phyloP scores from a whole-genome alignment of 345 rosid species.

The Jatropha curcas region DNA sequence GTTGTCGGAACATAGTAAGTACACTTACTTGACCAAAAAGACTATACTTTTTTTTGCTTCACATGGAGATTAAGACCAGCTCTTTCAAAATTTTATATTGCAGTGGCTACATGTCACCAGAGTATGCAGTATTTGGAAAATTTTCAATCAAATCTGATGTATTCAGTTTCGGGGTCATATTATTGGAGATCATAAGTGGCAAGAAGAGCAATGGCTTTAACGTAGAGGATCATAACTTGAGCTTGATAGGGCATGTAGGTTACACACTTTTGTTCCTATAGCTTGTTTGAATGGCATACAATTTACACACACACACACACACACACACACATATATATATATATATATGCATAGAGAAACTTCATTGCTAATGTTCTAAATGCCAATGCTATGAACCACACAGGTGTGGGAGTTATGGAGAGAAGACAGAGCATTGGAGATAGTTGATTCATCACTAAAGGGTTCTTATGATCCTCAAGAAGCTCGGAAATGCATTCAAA shows the following conservation, averaged over 20 bases:
- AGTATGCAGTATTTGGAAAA: constrained; percentile 21
- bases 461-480: not conserved
- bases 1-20: constrained; percentile 79
- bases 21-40: not conserved
- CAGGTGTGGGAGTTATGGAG: constrained; percentile 27
- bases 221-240: not conserved
- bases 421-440: constrained; percentile 14
- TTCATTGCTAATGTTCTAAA: not conserved
- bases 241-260: constrained; percentile 23
- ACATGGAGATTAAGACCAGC: not conserved
- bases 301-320: too few relatives aligned
- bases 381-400: not conserved
- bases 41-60: not conserved
- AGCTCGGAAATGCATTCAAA: constrained; percentile 9
- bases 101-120: constrained; percentile 35
- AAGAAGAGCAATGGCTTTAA: not conserved
- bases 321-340: too few relatives aligned
- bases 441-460: constrained; percentile 4
- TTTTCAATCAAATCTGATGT: constrained; percentile 27
- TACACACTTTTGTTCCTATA: not conserved
- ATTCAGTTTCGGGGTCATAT: constrained; percentile 29
- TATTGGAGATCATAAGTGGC: constrained; percentile 26
- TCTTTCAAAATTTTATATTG: not conserved
- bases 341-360: too few relatives aligned
- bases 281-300: not conserved